A percentile compares a stretch with the other conserved stretches of the same genome.
Evolutionary conservation across 192 early-diverging fungal species (phyloP).

Genomic region (Backusella tarrabulga): DNA sequence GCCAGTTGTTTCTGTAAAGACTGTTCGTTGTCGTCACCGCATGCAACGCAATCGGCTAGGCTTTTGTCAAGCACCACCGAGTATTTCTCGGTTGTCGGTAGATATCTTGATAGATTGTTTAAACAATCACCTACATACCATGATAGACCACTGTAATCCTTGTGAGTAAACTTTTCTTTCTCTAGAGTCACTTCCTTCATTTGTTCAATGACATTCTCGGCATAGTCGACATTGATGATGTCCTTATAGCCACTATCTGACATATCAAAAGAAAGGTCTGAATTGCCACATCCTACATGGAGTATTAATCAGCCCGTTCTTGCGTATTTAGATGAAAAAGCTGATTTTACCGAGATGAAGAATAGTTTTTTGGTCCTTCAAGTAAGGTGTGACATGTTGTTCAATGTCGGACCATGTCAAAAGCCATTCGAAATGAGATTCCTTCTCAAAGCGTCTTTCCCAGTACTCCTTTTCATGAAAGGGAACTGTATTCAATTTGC

Average conservation of each 20-base stretch:
- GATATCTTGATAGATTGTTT: not conserved
- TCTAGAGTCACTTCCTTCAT: slow-evolving; percentile 10
- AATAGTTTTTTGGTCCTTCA: slow-evolving; percentile 2
- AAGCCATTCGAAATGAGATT: slow-evolving; percentile 37
- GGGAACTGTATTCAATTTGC: slow-evolving; percentile 6
- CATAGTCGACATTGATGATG: slow-evolving; percentile 31
- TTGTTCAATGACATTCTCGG: slow-evolving; percentile 28
- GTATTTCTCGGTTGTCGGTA: not conserved
- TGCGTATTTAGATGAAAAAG: not conserved
- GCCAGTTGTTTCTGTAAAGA: not conserved
- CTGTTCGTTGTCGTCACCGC: slow-evolving; percentile 25
- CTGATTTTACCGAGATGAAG: not conserved
- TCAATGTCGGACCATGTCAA: slow-evolving; percentile 5
- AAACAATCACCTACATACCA: slow-evolving; percentile 26
- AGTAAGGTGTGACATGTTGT: slow-evolving; percentile 12
- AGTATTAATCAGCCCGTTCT: not conserved
- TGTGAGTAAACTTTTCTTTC: not conserved
- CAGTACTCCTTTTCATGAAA: slow-evolving; percentile 35
- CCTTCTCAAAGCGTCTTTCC: slow-evolving; percentile 29
- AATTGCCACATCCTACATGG: slow-evolving; percentile 37
- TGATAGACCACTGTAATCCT: not conserved
- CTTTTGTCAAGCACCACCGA: slow-evolving; percentile 29
- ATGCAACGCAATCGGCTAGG: slow-evolving; percentile 21
- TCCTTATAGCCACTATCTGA: slow-evolving; percentile 8
- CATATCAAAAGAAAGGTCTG: slow-evolving; percentile 31